Evolutionary conservation across 768 basidiomycete genomes (phyloP).

Genomic region (Calvatia gigantea): DNA sequence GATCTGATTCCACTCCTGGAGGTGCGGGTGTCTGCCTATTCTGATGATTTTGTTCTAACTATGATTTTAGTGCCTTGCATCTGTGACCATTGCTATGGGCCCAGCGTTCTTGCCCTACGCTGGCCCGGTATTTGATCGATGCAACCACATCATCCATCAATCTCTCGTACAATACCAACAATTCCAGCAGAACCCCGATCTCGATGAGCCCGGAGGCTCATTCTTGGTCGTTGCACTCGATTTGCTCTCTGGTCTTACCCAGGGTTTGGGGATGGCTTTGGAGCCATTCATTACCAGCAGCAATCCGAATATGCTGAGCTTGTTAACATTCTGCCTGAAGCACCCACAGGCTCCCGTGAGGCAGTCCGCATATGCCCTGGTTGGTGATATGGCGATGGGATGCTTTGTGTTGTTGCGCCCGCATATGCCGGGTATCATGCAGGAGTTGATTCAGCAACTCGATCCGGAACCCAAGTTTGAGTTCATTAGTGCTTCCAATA

Average conservation of each 20-base stretch:
- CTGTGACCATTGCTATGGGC: slow-evolving; percentile 95
- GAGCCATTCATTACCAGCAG: slow-evolving; percentile 66
- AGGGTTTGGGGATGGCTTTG: slow-evolving; percentile 81
- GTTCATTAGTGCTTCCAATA: slow-evolving; percentile 96
- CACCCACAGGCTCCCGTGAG: slow-evolving; percentile 95
- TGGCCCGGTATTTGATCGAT: slow-evolving; percentile 88
- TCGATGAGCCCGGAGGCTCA: slow-evolving; percentile 94
- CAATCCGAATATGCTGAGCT: slow-evolving; percentile 73
- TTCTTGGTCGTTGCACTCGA: slow-evolving; percentile 99
- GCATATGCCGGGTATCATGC: slow-evolving; percentile 85
- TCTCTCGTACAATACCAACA: slow-evolving; percentile 84
- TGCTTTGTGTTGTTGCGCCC: slow-evolving; percentile 87
- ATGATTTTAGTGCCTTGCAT: slow-evolving; percentile 82
- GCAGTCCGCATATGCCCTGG: slow-evolving; percentile 96
- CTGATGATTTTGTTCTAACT: slow-evolving; percentile 5
- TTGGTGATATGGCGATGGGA: slow-evolving; percentile 96
- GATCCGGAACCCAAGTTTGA: slow-evolving; percentile 92
- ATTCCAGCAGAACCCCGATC: slow-evolving; percentile 83
- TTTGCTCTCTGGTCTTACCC: slow-evolving; percentile 90
- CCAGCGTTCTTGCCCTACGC: slow-evolving; percentile 86
- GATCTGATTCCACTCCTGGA: slow-evolving; percentile 94
- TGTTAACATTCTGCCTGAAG: slow-evolving; percentile 88
- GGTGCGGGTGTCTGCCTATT: slow-evolving; percentile 42
- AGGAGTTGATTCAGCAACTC: slow-evolving; percentile 83
- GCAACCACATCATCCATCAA: slow-evolving; percentile 78